Evolutionary conservation across 371 early-diverging fungal species (phyloP).

Genomic region (Capniomyces stellatus): DNA sequence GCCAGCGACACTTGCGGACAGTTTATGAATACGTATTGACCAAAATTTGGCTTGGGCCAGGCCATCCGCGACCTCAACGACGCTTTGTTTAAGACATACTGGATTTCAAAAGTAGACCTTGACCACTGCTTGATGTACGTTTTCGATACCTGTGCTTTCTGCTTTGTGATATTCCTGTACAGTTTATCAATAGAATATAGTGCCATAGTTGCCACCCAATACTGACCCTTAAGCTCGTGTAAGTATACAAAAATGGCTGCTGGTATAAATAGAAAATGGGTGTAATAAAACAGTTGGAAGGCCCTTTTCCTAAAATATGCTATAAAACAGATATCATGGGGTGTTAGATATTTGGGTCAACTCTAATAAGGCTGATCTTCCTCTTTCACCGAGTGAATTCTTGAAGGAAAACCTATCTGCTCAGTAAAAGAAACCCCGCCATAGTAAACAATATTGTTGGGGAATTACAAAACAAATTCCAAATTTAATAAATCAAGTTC

Average conservation of each 20-base stretch:
- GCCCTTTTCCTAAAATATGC: conserved; percentile 29
- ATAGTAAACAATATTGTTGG: too few relatives aligned
- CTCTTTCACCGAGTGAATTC: too few relatives aligned
- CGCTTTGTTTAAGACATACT: neutral
- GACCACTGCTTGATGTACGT: neutral
- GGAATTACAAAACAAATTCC: too few relatives aligned
- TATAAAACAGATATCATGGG: conserved; percentile 10
- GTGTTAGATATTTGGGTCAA: neutral
- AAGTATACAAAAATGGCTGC: conserved; percentile 39
- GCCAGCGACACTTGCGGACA: conserved; percentile 35
- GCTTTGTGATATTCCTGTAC: neutral
- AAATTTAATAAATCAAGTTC: too few relatives aligned
- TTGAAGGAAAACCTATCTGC: too few relatives aligned
- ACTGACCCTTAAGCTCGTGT: conserved; percentile 26
- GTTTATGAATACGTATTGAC: conserved; percentile 53
- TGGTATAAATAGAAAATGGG: conserved; percentile 48
- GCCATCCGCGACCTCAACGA: neutral
- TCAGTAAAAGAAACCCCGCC: too few relatives aligned
- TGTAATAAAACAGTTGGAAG: conserved; percentile 54
- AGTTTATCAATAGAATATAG: conserved; percentile 45
- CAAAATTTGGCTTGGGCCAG: conserved; percentile 31
- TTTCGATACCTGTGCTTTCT: neutral
- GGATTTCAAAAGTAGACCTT: neutral
- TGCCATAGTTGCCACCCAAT: conserved; percentile 24
- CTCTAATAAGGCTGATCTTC: too few relatives aligned